Evolutionary conservation across 352 stramenopile species (phyloP).

Genomic region (Phytophthora sansomeana): DNA sequence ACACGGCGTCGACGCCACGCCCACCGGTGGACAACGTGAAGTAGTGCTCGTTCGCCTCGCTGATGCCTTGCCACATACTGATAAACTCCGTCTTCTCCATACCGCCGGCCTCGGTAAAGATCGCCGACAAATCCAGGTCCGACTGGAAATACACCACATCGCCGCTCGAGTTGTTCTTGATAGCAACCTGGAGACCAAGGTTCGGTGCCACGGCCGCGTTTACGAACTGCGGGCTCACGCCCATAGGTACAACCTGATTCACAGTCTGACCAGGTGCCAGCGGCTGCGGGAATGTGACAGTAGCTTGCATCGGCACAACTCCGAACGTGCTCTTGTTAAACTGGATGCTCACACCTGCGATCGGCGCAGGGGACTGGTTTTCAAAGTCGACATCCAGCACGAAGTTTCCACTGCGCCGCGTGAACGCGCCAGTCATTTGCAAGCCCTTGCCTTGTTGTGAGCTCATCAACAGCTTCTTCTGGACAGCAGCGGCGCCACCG

Average conservation of each 20-base stretch:
- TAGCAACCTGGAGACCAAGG: conserved; percentile 93
- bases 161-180: conserved; percentile 97
- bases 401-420: conserved; percentile 66
- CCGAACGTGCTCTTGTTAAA: conserved; percentile 99
- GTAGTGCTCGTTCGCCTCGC: conserved; percentile 95
- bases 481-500: conserved; percentile 25
- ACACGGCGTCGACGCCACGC: conserved; percentile 86
- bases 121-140: conserved; percentile 90
- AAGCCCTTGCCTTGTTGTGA: conserved; percentile 90
- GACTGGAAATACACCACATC: conserved; percentile 97
- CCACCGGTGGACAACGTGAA: conserved; percentile 82
- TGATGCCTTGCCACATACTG: conserved; percentile 95
- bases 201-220: conserved; percentile 79
- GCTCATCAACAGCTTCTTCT: conserved; percentile 81
- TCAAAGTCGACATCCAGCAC: conserved; percentile 83
- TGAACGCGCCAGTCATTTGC: conserved; percentile 87
- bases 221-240: conserved; percentile 82
- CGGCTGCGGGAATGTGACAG: conserved; percentile 83
- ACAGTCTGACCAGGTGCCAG: conserved; percentile 78
- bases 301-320: conserved; percentile 93
- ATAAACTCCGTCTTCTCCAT: conserved; percentile 96
- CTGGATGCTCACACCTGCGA: conserved; percentile 94
- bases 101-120: conserved; percentile 89
- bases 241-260: conserved; percentile 78
- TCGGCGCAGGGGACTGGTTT: conserved; percentile 91